Evolutionary conservation across 805 yeast genomes (phyloP), one percentile per base, ranked within the genome.

Genomic region (Metahyphopichia silvanorum): DNA sequence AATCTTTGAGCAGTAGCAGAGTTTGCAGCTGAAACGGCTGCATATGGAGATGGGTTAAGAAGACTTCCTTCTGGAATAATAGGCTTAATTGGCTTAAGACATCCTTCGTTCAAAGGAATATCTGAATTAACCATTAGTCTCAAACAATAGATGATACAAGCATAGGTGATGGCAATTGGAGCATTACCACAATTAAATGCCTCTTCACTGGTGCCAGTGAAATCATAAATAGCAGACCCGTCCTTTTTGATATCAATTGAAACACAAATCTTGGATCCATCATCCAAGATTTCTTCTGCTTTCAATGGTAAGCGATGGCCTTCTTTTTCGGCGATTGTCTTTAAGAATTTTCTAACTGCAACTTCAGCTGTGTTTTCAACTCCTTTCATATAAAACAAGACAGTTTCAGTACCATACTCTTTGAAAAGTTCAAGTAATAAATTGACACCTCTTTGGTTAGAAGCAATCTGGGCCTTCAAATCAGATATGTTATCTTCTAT

Each of bases 381-480:
- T 1, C 88, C 95, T 14, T 63, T 61, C 96, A 87, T 87, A 55
- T 87, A 87, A 27, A 71, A 71, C 40, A 75, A 69, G 7, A 86
- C 82, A 0, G 74, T 75, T 3, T 68, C 63, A n/a, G 76, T 60
- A 0, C 78, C 74, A 52, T 76, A 82, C 46, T 84, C 91, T 1
- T 53, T 51, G 16, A 84, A 76, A 32, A 87, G 63, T 13, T 67
- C 57, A n/a, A 65, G 68, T 34, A 87, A 69, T 31, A 87, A 61
- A 8, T 69, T 66, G 23, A 86, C 83, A 33, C 96, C 96, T 51
- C 81, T 82, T 46, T 77, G 85, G 49, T 87, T 86, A 3, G 96
- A 94, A 3, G 94, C 87, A 31, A 85, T 73, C 54, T 86, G 95
- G 0, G 95, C 94, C 48, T 82, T 83, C 51, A 86, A 59, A 53